phyloP scores from a whole-genome alignment of 2,329 filamentous ascomycete genomes.

The Leptographium procerum region DNA sequence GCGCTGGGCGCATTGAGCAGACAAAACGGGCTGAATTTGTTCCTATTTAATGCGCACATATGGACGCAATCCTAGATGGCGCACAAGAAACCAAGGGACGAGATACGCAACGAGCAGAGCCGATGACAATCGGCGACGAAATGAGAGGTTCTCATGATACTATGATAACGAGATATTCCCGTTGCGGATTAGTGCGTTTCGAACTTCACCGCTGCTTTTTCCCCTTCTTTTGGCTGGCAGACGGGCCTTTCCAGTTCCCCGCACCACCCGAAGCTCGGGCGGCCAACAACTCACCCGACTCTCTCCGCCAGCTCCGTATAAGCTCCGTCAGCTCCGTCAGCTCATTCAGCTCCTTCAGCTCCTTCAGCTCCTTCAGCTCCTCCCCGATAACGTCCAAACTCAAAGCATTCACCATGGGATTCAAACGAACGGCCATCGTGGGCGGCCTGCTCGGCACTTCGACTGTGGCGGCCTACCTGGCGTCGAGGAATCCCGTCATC shows the following conservation, averaged over 20 bases:
- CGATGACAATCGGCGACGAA: no score
- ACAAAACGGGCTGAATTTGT: no score
- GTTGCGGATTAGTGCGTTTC: background rate
- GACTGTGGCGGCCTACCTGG: slow-evolving; percentile 38
- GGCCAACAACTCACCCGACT: background rate
- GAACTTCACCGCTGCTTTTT: background rate
- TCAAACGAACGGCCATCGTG: slow-evolving; percentile 35
- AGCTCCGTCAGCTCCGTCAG: background rate
- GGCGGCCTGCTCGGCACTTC: slow-evolving; percentile 37
- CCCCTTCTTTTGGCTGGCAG: background rate
- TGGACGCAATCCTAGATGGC: no score
- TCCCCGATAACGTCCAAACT: no score
- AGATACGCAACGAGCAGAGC: no score
- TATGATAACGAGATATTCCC: background rate
- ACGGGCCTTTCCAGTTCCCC: background rate
- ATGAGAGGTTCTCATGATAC: no score
- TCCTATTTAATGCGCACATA: no score
- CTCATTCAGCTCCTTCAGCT: background rate
- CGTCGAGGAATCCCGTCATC: slow-evolving; percentile 43
- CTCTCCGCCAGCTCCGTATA: background rate
- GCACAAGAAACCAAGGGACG: no score
- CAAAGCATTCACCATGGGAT: slow-evolving; percentile 30
- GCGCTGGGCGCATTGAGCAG: no score
- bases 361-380: background rate
- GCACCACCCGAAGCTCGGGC: background rate